Percentiles rank a stretch among this genome's conserved stretches.
Conservation (phyloP, 805 yeast species). For the Wickerhamiella kazuoi region DNA sequence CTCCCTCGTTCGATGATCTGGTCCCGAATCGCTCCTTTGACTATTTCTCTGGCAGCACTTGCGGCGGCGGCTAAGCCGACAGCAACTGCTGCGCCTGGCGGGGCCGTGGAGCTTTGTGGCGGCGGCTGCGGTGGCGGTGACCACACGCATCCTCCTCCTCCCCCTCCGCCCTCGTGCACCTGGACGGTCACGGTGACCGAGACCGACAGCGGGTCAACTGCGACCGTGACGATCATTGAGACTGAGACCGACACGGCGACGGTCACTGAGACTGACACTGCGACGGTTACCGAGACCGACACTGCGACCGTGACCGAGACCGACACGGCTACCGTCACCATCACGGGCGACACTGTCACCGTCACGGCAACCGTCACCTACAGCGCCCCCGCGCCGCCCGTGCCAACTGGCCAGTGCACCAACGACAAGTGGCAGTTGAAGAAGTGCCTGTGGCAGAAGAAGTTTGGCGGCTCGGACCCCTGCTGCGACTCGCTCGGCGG, state of each 20-base stretch:
- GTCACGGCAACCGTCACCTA: slow-evolving; percentile 5
- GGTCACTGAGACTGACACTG: background rate
- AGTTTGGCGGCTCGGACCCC: background rate
- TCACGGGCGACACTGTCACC: slow-evolving; percentile 1
- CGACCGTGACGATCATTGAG: slow-evolving; percentile 9
- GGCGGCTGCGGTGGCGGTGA: too few relatives aligned
- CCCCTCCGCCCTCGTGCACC: too few relatives aligned
- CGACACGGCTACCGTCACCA: slow-evolving; percentile 2
- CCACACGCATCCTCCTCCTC: too few relatives aligned
- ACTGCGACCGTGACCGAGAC: background rate
- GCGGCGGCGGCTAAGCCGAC: too few relatives aligned
- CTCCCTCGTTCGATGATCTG: too few relatives aligned
- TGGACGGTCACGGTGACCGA: slow-evolving; percentile 9
- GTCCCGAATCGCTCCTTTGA: too few relatives aligned
- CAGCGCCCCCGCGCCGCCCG: background rate
- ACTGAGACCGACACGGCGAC: background rate
- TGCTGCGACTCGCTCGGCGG: too few relatives aligned
- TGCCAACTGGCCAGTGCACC: background rate
- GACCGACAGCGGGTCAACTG: background rate
- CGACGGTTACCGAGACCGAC: slow-evolving; percentile 2
- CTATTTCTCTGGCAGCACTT: too few relatives aligned
- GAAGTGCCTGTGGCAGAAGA: background rate
- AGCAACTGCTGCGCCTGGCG: too few relatives aligned
- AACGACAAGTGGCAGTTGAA: background rate
- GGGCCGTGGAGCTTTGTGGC: too few relatives aligned